Conservation (phyloP, 2,329 filamentous ascomycete species). For the Dothiorella sarmentorum region DNA sequence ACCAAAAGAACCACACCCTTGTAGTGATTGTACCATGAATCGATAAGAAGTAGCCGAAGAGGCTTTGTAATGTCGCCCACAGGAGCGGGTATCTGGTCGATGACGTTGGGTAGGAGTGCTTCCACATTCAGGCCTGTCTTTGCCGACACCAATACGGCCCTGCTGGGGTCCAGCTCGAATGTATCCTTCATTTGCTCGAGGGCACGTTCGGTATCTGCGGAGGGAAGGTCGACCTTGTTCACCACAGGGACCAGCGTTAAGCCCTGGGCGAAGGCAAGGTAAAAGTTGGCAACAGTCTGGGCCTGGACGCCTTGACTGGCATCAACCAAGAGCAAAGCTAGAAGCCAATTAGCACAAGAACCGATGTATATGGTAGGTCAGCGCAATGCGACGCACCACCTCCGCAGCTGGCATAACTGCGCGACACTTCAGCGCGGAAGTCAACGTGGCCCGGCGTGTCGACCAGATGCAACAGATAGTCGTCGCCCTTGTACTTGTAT, state of each 20-base stretch:
- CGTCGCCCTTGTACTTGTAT: conserved; percentile 77
- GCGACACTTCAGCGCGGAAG: conserved; percentile 91
- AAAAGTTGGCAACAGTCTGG: conserved; percentile 98
- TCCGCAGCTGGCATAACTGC: conserved; percentile 93
- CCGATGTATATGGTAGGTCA: background rate
- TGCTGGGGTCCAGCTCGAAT: conserved; percentile 80
- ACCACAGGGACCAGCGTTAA: conserved; percentile 84
- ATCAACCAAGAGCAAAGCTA: conserved; percentile 83
- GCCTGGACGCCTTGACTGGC: conserved; percentile 95
- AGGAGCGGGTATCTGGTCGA: conserved; percentile 80
- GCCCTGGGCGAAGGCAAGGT: conserved; percentile 90
- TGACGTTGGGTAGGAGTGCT: conserved; percentile 76
- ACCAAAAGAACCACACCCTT: conserved; percentile 90
- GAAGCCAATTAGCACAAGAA: conserved; percentile 13
- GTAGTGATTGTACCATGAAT: conserved; percentile 98
- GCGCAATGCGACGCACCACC: conserved; percentile 47
- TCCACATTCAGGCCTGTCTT: conserved; percentile 90
- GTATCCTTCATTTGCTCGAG: conserved; percentile 80
- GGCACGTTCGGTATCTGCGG: conserved; percentile 81
- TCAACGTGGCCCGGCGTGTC: conserved; percentile 98
- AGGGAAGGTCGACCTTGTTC: conserved; percentile 93
- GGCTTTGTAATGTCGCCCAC: conserved; percentile 69
- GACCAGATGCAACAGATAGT: conserved; percentile 92
- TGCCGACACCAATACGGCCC: conserved; percentile 76
- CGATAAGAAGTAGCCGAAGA: conserved; percentile 80